Percentiles rank a stretch among this genome's conserved stretches.
phyloP scores from a whole-genome alignment of 352 stramenopile species.

The Peronospora tabacina region DNA sequence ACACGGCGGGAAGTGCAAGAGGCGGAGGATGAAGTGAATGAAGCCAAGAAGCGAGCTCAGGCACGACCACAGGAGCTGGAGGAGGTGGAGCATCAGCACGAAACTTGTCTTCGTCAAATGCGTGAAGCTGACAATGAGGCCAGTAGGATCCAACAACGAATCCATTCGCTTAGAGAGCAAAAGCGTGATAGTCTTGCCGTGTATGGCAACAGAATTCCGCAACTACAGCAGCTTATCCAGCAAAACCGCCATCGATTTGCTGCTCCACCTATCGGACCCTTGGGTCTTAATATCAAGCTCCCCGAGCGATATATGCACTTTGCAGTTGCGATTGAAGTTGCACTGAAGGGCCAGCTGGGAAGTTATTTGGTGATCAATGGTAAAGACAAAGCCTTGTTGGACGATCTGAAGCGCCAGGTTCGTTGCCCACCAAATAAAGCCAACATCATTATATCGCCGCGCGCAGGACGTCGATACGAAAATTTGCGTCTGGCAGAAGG shows the following conservation, averaged over 20 bases:
- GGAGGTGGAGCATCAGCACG: slow-evolving; percentile 49
- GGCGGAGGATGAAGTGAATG: slow-evolving; percentile 33
- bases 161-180: slow-evolving; percentile 42
- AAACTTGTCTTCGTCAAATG: slow-evolving; percentile 45
- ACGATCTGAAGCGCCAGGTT: slow-evolving; percentile 61
- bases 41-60: slow-evolving; percentile 29
- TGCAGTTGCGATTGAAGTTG: slow-evolving; percentile 62
- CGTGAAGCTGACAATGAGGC: slow-evolving; percentile 53
- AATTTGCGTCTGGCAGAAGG: slow-evolving; percentile 54
- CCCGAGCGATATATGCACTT: slow-evolving; percentile 60
- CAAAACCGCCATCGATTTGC: slow-evolving; percentile 60
- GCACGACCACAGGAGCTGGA: slow-evolving; percentile 33
- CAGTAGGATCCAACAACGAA: slow-evolving; percentile 34
- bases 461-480: slow-evolving; percentile 40
- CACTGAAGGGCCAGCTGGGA: slow-evolving; percentile 60
- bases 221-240: slow-evolving; percentile 70
- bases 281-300: slow-evolving; percentile 69
- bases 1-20: slow-evolving; percentile 41
- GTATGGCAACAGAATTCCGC: slow-evolving; percentile 58
- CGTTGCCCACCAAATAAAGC: slow-evolving; percentile 63
- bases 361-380: slow-evolving; percentile 77
- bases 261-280: slow-evolving; percentile 54
- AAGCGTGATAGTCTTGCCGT: slow-evolving; percentile 54
- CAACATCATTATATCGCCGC: slow-evolving; percentile 74
- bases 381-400: slow-evolving; percentile 64